Conservation (phyloP, 257 asterid genomes). For the Fraxinus quadrangulata region DNA sequence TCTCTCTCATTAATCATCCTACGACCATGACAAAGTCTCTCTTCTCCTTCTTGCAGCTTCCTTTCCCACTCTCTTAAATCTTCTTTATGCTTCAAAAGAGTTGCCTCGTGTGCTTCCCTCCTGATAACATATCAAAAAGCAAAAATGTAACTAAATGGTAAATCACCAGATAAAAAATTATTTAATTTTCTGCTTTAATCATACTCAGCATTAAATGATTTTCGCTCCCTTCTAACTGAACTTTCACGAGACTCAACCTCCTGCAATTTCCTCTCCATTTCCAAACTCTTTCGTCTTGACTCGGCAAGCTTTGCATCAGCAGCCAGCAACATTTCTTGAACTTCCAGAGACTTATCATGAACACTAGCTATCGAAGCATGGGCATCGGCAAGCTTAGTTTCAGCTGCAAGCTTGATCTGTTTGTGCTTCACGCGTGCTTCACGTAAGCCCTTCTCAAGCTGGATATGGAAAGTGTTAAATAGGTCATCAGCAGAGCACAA, state of each 20-base stretch:
- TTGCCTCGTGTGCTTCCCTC: slow-evolving; percentile 71
- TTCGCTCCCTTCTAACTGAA: slow-evolving; percentile 66
- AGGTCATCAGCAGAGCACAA: slow-evolving; percentile 4
- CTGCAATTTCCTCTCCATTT: slow-evolving; percentile 72
- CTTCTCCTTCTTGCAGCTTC: slow-evolving; percentile 84
- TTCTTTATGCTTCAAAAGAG: slow-evolving; percentile 59
- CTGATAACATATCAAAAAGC: slow-evolving; percentile 35
- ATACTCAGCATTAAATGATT: slow-evolving; percentile 78
- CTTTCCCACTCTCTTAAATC: slow-evolving; percentile 74
- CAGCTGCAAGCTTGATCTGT: slow-evolving; percentile 54
- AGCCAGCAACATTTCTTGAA: slow-evolving; percentile 62
- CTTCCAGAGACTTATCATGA: slow-evolving; percentile 62
- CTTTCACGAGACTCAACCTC: slow-evolving; percentile 82
- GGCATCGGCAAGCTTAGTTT: slow-evolving; percentile 69
- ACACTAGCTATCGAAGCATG: slow-evolving; percentile 57
- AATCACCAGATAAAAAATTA: neutral
- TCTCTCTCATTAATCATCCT: slow-evolving; percentile 74
- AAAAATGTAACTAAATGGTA: neutral
- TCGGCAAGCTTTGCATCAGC: slow-evolving; percentile 86
- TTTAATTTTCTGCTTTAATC: slow-evolving; percentile 23
- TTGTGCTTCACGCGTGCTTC: slow-evolving; percentile 51
- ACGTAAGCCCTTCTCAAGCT: slow-evolving; percentile 73
- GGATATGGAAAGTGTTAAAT: slow-evolving; percentile 22
- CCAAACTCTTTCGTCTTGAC: slow-evolving; percentile 68
- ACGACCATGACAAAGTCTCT: slow-evolving; percentile 65